phyloP scores from a whole-genome alignment of 345 rosid genomes.

The Ricinus communis region DNA sequence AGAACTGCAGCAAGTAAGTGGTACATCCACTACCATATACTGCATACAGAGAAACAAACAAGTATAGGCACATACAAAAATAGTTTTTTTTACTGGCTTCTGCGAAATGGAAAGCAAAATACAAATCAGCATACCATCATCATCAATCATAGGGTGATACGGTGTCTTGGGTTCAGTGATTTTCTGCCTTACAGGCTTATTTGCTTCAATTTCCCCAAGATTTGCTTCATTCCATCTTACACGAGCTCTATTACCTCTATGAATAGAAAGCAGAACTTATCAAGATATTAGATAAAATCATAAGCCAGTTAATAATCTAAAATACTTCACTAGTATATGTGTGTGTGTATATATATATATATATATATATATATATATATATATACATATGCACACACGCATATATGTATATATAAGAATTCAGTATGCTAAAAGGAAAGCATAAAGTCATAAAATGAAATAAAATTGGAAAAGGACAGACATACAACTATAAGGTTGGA shows the following conservation, averaged over 20 bases:
- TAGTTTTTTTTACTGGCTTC: background rate
- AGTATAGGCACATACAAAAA: background rate
- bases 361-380: no score
- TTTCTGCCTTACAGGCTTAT: constrained; percentile 95
- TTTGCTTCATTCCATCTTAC: constrained; percentile 91
- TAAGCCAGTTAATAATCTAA: no score
- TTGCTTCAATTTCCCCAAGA: constrained; percentile 87
- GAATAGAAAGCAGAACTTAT: background rate
- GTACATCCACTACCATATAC: background rate
- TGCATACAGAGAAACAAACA: background rate
- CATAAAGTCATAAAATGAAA: background rate
- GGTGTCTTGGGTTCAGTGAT: constrained; percentile 99
- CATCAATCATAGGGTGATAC: constrained; percentile 88
- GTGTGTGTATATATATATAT: no score
- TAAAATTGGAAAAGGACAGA: background rate
- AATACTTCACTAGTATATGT: background rate
- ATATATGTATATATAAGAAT: no score
- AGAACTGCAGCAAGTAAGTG: constrained; percentile 6
- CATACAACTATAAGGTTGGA: background rate
- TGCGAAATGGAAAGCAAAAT: background rate
- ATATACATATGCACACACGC: no score
- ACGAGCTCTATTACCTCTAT: constrained; percentile 48
- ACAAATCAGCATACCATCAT: constrained; percentile 59
- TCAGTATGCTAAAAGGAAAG: no score
- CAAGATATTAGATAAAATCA: background rate